Percentiles rank a stretch among this genome's conserved stretches.
Evolutionary conservation across 78 protist genomes (phyloP).

Genomic region (Dictyostelium purpureum): DNA sequence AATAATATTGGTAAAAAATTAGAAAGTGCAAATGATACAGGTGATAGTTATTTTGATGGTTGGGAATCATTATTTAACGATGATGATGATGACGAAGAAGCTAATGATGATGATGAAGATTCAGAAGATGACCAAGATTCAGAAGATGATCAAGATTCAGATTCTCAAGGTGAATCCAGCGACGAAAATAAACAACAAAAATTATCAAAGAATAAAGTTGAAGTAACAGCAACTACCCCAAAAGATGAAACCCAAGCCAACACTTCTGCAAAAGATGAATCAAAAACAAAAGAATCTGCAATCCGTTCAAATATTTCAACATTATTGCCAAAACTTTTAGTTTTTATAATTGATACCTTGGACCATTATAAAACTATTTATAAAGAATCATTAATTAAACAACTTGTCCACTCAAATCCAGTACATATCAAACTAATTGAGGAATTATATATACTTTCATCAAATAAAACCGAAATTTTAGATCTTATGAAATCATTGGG

Average conservation of each 20-base stretch:
- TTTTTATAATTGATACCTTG: background rate
- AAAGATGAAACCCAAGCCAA: background rate
- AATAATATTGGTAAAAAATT: background rate
- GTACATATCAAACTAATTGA: background rate
- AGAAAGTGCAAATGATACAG: background rate
- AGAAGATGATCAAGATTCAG: background rate
- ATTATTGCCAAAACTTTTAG: background rate
- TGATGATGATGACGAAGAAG: background rate
- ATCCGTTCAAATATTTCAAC: background rate
- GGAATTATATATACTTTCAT: background rate
- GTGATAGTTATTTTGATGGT: conserved; percentile 34
- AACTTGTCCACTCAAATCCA: background rate
- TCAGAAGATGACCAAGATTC: background rate
- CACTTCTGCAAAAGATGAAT: background rate
- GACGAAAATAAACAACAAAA: background rate
- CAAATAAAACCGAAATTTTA: conserved; percentile 20
- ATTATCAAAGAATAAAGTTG: background rate
- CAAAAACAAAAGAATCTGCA: background rate
- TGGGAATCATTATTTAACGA: conserved; percentile 43
- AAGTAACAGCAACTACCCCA: background rate
- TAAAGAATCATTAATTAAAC: background rate
- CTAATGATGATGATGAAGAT: background rate
- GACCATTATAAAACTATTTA: background rate
- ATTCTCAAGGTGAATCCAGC: background rate
- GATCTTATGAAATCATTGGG: conserved; percentile 10